These are phyloP conservation scores for Lachancea kluyveri DNA, from an alignment of 805 yeast genomes.

Conservation along the genomic window DNA sequence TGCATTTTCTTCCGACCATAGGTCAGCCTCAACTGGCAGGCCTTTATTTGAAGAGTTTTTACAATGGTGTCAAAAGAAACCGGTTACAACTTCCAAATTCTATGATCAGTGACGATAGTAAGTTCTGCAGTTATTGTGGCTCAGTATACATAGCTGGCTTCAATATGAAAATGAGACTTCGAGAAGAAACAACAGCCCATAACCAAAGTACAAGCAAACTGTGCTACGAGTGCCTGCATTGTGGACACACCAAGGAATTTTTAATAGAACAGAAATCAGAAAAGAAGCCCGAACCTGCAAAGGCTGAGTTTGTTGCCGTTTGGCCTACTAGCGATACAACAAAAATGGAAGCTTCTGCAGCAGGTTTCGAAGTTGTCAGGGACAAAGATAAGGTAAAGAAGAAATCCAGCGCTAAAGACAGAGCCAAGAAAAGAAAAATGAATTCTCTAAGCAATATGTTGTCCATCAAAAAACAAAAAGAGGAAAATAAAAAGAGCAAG, in stretches of 20 bases:
- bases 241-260: constrained; percentile 17
- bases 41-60: constrained; percentile 26
- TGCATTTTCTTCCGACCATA: constrained; percentile 21
- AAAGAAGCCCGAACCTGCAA: constrained; percentile 1
- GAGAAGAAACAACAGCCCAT: no score
- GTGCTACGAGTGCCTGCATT: constrained; percentile 25
- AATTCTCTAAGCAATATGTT: constrained; percentile 39
- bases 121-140: constrained; percentile 30
- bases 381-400: constrained; percentile 7
- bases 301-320: constrained; percentile 18
- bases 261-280: constrained; percentile 7
- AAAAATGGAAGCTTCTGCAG: not conserved
- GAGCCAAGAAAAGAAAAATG: constrained; percentile 43
- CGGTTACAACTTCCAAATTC: constrained; percentile 21
- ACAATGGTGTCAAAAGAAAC: constrained; percentile 25
- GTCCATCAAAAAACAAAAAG: constrained; percentile 36
- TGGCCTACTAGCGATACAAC: constrained; percentile 17
- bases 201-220: constrained; percentile 18
- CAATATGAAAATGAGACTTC: constrained; percentile 22
- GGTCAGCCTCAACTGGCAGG: constrained; percentile 23
- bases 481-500: constrained; percentile 27
- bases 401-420: constrained; percentile 28
- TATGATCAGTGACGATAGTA: constrained; percentile 15
- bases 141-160: constrained; percentile 26
- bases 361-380: constrained; percentile 2